Evolutionary conservation across 116 monocot species (phyloP), one percentile per base, ranked within the genome.

Genomic region (Papilionanthe hybrid): DNA sequence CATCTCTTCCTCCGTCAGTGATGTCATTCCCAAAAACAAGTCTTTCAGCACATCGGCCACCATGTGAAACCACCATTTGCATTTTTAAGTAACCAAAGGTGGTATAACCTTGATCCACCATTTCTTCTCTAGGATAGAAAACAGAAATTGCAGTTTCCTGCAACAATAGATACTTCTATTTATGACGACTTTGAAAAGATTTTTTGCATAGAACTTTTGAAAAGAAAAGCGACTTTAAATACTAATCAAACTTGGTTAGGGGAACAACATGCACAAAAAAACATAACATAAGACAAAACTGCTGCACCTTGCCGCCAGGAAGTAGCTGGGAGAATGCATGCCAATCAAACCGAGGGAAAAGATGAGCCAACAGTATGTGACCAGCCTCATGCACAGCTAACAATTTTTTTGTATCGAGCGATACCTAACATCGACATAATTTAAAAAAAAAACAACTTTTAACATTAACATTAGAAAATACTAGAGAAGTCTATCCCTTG

Each of bases 21-120:
- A 94, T 86, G 78, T 94, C 87, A 60, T 90, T 86, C 75, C 94
- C 94, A 87, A 92, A 94, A 23, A 90, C 78, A 80, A 94, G 72
- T 23, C 83, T 85, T 85, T 94, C 94, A 55, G 94, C 92, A 90
- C 92, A 94, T 2, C 92, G 90, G 6, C 94, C 94, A 82, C 94
- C 94, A 87, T 94, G 94, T 69, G 94, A 92, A 67, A 94, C 92
- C 56, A 92, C 92, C 94, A 94, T 94, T 85, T 94, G 94, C 94
- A 94, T 94, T 75, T 92, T 92, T 90, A 94, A 84, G 71, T 94
- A 94, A 55, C 94, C 94, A 87, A 92, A 94, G 30, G 92, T 94
- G 69, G 94, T 92, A 74, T 94, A 94, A 56, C 90, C 94, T 81
- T 90, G 94, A 87, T 87, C 89, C 2, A 94, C 87, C 85, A 88